These are phyloP conservation scores for Trichophyton simii DNA, from an alignment of 2,329 filamentous ascomycete species.

Conservation along the genomic window DNA sequence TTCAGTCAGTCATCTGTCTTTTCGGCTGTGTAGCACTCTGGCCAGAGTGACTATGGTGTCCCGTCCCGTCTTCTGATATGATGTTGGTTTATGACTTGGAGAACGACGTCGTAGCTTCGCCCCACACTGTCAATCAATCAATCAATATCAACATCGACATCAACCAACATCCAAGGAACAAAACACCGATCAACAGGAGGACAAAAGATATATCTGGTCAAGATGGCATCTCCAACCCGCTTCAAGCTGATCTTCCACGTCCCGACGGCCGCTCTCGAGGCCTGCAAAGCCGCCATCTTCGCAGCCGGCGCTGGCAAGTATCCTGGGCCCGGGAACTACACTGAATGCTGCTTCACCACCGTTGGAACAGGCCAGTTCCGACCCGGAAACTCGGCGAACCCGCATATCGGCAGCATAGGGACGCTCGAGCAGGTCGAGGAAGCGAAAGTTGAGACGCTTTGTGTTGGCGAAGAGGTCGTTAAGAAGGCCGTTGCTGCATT, in stretches of 20 bases:
- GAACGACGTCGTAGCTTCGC: too few species aligned
- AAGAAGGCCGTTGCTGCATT: constrained; percentile 30
- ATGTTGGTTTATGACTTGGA: too few species aligned
- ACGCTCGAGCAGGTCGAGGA: constrained; percentile 30
- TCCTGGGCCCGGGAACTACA: constrained; percentile 29
- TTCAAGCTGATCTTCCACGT: constrained; percentile 35
- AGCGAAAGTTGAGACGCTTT: constrained; percentile 33
- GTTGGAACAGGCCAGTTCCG: constrained; percentile 32
- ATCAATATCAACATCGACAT: background rate
- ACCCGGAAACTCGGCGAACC: constrained; percentile 28
- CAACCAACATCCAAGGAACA: background rate
- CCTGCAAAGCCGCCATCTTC: constrained; percentile 33
- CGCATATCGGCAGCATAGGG: constrained; percentile 30
- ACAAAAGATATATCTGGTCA: background rate
- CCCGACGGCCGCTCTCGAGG: constrained; percentile 26
- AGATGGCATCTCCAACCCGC: constrained; percentile 9
- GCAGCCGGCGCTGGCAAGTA: constrained; percentile 31
- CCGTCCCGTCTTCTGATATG: too few species aligned
- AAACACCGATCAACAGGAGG: background rate
- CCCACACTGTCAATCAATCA: too few species aligned
- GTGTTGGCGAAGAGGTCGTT: constrained; percentile 29
- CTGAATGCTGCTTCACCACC: constrained; percentile 29
- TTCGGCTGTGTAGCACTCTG: too few species aligned
- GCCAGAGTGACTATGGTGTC: too few species aligned
- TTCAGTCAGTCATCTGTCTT: too few species aligned